Base-by-base conservation (phyloP, 192 early-diverging fungal genomes). In the Coemansia erecta region DNA sequence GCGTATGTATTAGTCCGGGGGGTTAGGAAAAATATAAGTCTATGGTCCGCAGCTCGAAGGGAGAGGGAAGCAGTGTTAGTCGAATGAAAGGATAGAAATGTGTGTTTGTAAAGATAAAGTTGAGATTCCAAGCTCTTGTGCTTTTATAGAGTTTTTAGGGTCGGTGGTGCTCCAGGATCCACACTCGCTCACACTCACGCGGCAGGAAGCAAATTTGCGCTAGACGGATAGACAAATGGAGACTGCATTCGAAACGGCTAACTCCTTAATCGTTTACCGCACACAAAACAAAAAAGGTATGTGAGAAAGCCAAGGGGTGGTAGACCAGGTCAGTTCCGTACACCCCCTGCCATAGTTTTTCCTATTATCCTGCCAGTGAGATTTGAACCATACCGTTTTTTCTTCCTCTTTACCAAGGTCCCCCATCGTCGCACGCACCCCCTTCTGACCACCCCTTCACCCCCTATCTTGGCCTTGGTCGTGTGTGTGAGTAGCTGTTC, bases 81-180 rank as follows among this genome's bases (percentile, higher is more conserved):
- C 0, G 46, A 22, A 48, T 22, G 7, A 10, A 22, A 10, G 46
- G 21, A 22, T 47, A 22, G 13, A n/a, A 22, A 22, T 48, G 21
- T 48, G 46, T 48, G 46, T 17, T 22, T 48, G 46, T 48, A 48
- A 22, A 48, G 8, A 48, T 17, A 19, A 48, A 48, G 28, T 31
- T 48, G 46, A 10, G 46, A 17, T 22, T 21, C 46, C 46, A 48
- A 2, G 46, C 8, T 10, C 46, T 22, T 3, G 46, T 17, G 46
- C 46, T 48, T 48, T 48, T 48, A 48, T 48, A 48, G 46, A 48
- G 46, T 48, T 48, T 48, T 48, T n/a, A 22, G 46, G 15, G 19
- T 21, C 22, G 2, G 42, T 44, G 42, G 13, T n/a, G 9, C 22
- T 48, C 9, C 18, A 21, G 8, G 15, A 48, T 48, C 18, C 19